Evolutionary conservation across 2,329 filamentous ascomycete species (phyloP), one percentile per base, ranked within the genome.

Genomic region (Cadophora malorum): DNA sequence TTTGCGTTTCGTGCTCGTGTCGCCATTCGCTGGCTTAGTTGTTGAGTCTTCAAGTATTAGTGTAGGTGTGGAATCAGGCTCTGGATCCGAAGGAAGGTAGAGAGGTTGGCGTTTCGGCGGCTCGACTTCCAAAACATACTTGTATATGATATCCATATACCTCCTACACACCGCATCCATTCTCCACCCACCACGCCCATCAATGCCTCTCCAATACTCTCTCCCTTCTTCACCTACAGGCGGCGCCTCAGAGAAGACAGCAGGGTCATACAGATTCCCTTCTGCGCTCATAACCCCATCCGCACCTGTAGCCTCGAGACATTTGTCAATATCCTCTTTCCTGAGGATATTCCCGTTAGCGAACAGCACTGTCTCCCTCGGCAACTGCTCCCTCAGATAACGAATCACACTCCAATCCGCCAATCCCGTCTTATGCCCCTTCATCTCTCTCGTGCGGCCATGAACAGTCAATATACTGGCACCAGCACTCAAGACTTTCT

Each of bases 241-340:
- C 0, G 93, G 93, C 19, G 88, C 84, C 38, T 83, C 80, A 16
- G 90, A 88, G 76, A 99, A 99, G 53, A 99, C 91, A 1, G 88
- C 89, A 0, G 96, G 96, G 77, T 99, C 93, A 76, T 93, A 95
- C 0, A 99, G 85, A 77, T 97, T 97, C 0, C 94, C 96, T 80
- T 99, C 96, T 5, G 96, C 96, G 73, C 91, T 95, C 96, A 99
- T 98, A 63, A 99, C 88, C 21, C 87, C 96, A 78, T 99, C 96
- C 1, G 90, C 95, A 0, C 94, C 94, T 0, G 96, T 99, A 4
- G 85, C 92, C 61, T 89, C 86, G 23, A 99, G 81, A 76, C 95
- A 98, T 23, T 82, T 82, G 62, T 90, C 86, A 12, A 99, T 83
- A 77, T 99, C 95, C 0, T 84, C 89, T 67, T 91, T 85, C 78